Evolutionary conservation across 2,329 filamentous ascomycete genomes (phyloP), one percentile per base, ranked within the genome.

Genomic region (Xenoacremonium recifei): DNA sequence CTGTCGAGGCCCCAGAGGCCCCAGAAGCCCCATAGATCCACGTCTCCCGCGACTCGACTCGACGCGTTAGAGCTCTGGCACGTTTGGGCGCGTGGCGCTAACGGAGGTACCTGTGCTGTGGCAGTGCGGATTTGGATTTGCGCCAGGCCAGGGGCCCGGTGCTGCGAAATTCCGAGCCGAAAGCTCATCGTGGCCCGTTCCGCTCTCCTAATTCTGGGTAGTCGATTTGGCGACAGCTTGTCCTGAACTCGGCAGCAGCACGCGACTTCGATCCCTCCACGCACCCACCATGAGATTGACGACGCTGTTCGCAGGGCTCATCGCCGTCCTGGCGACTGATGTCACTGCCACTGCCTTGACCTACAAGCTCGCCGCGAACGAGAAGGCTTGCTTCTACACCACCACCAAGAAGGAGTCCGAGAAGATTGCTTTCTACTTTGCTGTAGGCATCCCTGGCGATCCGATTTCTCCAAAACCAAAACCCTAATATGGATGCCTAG

Each of bases 361-460:
- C 35, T 99, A 96, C 76, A 89, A 91, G 70, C 77, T 99, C 35
- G 72, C 77, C 39, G 87, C 93, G 37, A 88, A 95, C 72, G 93
- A 97, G 76, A 90, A 88, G 70, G 89, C 93, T 47, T 99, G 93
- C 75, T 99, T 99, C 80, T 96, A 87, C 67, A 80, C 88, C 43
- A 74, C 82, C 54, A 85, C 92, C 41, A 82, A 90, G 51, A 80
- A 87, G 64, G 78, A 80, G 64, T 85, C 85, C 57, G 82, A 87
- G 59, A 99, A 99, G 80, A 77, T 99, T 55, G 91, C 93, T 37
- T 99, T 99, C 65, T 99, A 99, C 75, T 99, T 99, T 71, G 95
- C 93, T 47, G 93, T 99, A 54, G 85, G 71, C 31, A 27, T 37
- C n/a, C 27, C 21, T 21, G 9, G 39, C 42, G 36, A 36, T 20